These are phyloP conservation scores for Ambrosiella beaveri DNA, from an alignment of 2,329 filamentous ascomycete genomes.

Conservation along the genomic window DNA sequence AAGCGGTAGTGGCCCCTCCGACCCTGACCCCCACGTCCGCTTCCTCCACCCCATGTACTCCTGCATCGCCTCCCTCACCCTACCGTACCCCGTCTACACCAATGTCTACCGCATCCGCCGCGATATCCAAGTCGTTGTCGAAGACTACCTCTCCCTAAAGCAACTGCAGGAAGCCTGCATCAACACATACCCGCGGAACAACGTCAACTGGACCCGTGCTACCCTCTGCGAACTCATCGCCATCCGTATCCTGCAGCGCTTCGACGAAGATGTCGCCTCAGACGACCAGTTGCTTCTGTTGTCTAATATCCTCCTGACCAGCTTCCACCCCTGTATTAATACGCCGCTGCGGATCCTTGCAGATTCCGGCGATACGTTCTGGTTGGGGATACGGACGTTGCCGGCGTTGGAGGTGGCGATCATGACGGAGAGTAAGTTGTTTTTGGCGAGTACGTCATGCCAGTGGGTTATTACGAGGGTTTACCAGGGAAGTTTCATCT, in stretches of 20 bases:
- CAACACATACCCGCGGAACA: slow-evolving; percentile 66
- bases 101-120: slow-evolving; percentile 57
- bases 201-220: slow-evolving; percentile 62
- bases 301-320: slow-evolving; percentile 63
- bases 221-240: slow-evolving; percentile 68
- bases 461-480: slow-evolving; percentile 72
- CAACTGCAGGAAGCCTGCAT: slow-evolving; percentile 68
- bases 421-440: slow-evolving; percentile 62
- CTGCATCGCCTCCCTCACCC: slow-evolving; percentile 23
- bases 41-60: slow-evolving; percentile 25
- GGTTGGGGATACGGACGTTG: slow-evolving; percentile 32
- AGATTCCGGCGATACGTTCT: slow-evolving; percentile 34
- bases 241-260: slow-evolving; percentile 58
- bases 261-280: slow-evolving; percentile 60
- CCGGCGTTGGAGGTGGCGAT: slow-evolving; percentile 73
- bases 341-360: slow-evolving; percentile 47
- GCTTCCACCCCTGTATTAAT: slow-evolving; percentile 74
- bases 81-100: slow-evolving; percentile 53
- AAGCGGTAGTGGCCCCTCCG: neutral
- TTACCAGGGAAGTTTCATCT: slow-evolving; percentile 63
- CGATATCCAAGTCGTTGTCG: slow-evolving; percentile 43
- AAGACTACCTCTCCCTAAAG: slow-evolving; percentile 12
- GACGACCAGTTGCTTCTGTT: slow-evolving; percentile 53
- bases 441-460: slow-evolving; percentile 60
- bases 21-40: neutral